Base-by-base conservation (phyloP, 2,329 filamentous ascomycete species). In the Cladophialophora carrionii region DNA sequence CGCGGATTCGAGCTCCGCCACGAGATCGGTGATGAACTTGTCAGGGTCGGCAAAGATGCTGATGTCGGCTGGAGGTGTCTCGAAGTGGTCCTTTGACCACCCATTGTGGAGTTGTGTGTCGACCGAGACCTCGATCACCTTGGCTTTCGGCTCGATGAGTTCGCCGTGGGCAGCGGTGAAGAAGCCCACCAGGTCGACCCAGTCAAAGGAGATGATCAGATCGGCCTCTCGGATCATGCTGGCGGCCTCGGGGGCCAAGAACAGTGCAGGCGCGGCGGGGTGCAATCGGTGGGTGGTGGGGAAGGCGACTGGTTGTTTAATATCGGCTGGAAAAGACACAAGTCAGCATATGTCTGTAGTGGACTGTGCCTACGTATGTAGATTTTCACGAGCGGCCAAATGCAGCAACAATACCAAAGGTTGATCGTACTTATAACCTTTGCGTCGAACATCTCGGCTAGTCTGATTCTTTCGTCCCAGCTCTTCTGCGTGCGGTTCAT, bases 1-100 rank as follows among this genome's bases (percentile, higher is more conserved):
- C 4, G 32, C 14, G 24, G 37, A 57, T 37, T 57, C 55, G 32
- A 57, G 37, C 26, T 57, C 55, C 20, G 37, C 55, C 5, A 57
- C 55, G 24, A 57, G 55, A 29, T 57, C 55, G 37, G 55, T 57
- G 37, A 57, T 57, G 24, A 57, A 57, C 20, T 57, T 57, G 37
- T 57, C 55, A 3, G 55, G 55, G 37, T 57, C 55, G 20, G 55
- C 55, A 24, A 57, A 57, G 37, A 57, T 57, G 37, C 55, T 57
- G 37, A 57, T 57, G 24, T 57, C 55, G 2, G 55, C 55, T 2
- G 55, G 55, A 1, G 55, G 55, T n/a, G 32, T 46, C 55, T 57
- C 55, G 37, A 57, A 57, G 29, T 57, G 55, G 37, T 57, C 55
- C 37, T 57, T 57, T 6, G 55, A 57, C 55, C 55, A 57, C 17